phyloP scores from a whole-genome alignment of 148 eudicot species.

The Fagopyrum esculentum region DNA sequence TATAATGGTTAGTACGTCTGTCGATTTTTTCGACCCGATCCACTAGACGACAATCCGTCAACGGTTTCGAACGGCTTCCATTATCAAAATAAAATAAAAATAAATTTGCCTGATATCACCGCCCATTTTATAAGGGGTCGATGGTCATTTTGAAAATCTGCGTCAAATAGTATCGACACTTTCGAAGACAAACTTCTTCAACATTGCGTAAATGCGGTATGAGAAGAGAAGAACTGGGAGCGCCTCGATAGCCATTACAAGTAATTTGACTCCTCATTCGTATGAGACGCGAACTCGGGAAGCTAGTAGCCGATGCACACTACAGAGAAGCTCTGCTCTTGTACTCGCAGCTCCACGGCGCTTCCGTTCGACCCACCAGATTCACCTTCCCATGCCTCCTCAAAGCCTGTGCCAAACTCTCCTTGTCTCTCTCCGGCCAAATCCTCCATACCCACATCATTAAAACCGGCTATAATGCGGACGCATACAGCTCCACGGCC shows the following conservation, averaged over 20 bases:
- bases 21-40: too few relatives aligned
- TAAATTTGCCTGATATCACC: too few relatives aligned
- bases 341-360: constrained; percentile 38
- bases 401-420: constrained; percentile 57
- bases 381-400: constrained; percentile 61
- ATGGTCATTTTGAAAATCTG: too few relatives aligned
- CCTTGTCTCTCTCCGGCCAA: constrained; percentile 33
- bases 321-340: constrained; percentile 36
- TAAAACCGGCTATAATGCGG: constrained; percentile 40
- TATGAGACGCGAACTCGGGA: constrained; percentile 32
- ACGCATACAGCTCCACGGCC: constrained; percentile 43
- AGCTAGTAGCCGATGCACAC: constrained; percentile 38
- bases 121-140: too few relatives aligned
- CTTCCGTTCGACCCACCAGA: constrained; percentile 28
- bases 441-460: constrained; percentile 60
- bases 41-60: too few relatives aligned
- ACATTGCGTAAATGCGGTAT: not conserved
- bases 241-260: not conserved
- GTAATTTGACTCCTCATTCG: not conserved
- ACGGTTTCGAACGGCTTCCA: too few relatives aligned
- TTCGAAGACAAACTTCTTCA: not conserved
- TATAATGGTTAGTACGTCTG: too few relatives aligned
- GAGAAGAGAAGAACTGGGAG: not conserved
- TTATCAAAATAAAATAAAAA: too few relatives aligned
- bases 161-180: too few relatives aligned